These are phyloP conservation scores for Antitrichia curtipendula DNA, from an alignment of 225 moss, liverwort and hornwort species.

Conservation along the genomic window DNA sequence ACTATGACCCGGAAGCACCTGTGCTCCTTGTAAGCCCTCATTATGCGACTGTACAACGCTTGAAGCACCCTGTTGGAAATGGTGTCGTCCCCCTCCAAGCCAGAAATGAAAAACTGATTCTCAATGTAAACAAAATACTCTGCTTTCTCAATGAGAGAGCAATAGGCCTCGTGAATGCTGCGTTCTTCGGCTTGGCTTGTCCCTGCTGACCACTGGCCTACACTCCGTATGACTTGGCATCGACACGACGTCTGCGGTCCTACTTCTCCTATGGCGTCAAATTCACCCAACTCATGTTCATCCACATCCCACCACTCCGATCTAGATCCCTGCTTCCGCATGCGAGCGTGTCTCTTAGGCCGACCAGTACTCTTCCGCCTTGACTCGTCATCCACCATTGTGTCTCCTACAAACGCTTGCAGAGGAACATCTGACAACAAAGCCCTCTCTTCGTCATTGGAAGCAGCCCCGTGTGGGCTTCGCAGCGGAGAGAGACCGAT, in stretches of 20 bases:
- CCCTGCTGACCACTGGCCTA: slow-evolving; percentile 60
- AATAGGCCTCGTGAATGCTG: slow-evolving; percentile 53
- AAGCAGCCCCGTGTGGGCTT: not conserved
- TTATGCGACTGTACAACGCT: slow-evolving; percentile 45
- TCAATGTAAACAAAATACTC: slow-evolving; percentile 64
- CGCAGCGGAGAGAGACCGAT: slow-evolving; percentile 43
- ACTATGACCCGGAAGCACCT: slow-evolving; percentile 46
- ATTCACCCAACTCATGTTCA: slow-evolving; percentile 16
- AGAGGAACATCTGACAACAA: slow-evolving; percentile 40
- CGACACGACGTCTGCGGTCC: slow-evolving; percentile 35
- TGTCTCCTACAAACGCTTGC: slow-evolving; percentile 40
- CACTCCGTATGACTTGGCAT: slow-evolving; percentile 51
- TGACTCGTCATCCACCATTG: slow-evolving; percentile 2
- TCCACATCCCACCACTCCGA: slow-evolving; percentile 53
- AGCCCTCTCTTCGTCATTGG: slow-evolving; percentile 40
- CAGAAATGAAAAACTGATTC: slow-evolving; percentile 60
- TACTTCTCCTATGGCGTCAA: slow-evolving; percentile 27
- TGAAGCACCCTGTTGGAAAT: slow-evolving; percentile 48
- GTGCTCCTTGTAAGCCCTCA: slow-evolving; percentile 34
- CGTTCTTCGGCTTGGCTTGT: slow-evolving; percentile 50
- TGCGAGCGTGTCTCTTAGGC: not conserved
- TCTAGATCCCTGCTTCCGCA: slow-evolving; percentile 8
- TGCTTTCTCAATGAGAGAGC: slow-evolving; percentile 53
- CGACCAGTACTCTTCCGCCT: slow-evolving; percentile 8
- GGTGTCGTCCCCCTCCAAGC: slow-evolving; percentile 46